Evolutionary conservation across 2,329 filamentous ascomycete genomes (phyloP).

Genomic region (Aspergillus pseudoglaucus): DNA sequence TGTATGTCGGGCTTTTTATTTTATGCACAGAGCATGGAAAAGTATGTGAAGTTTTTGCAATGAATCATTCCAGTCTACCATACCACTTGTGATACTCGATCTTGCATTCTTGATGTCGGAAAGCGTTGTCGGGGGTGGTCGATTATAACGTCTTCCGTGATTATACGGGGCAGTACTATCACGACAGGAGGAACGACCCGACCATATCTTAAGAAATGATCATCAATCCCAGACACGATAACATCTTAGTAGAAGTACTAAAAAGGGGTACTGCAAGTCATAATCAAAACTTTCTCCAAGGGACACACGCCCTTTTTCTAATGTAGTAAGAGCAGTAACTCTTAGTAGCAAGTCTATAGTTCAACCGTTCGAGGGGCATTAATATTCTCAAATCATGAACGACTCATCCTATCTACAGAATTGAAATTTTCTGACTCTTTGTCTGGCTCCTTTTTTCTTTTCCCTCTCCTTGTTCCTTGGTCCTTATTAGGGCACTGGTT

Average conservation of each 20-base stretch:
- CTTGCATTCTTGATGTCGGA: too few species aligned
- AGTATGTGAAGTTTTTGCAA: too few species aligned
- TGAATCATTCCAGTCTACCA: too few species aligned
- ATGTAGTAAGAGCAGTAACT: background rate
- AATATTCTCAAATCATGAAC: too few species aligned
- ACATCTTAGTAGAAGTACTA: background rate
- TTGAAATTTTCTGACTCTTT: background rate
- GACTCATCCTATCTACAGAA: background rate
- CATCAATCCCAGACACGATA: background rate
- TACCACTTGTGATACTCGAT: too few species aligned
- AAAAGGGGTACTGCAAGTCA: background rate
- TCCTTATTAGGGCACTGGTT: background rate
- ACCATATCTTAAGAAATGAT: background rate
- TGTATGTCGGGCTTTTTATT: too few species aligned
- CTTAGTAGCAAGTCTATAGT: background rate
- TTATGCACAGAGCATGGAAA: too few species aligned
- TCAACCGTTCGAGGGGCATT: background rate
- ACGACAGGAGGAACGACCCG: background rate
- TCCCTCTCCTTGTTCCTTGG: slow-evolving; percentile 4
- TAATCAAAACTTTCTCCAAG: background rate
- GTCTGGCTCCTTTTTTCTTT: background rate
- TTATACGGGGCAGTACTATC: background rate
- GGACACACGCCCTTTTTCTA: background rate
- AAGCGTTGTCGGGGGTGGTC: too few species aligned
- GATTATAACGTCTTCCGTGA: background rate